These are phyloP conservation scores for Linanthus parryae DNA, from an alignment of 148 eudicot genomes.

Conservation along the genomic window DNA sequence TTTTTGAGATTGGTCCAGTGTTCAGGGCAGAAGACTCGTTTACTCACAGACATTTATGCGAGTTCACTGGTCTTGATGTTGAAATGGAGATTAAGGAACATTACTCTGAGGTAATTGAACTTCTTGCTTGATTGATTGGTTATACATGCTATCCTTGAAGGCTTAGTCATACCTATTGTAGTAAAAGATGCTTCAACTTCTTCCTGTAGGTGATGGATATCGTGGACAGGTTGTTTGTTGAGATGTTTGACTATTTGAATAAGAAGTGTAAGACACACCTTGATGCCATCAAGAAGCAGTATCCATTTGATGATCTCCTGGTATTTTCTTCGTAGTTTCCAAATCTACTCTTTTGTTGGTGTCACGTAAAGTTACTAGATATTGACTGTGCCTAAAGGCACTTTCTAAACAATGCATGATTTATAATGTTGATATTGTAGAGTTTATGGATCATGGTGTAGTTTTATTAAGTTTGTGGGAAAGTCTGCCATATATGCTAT, in stretches of 20 bases:
- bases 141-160: no score
- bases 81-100: slow-evolving; percentile 95
- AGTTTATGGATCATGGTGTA: neutral
- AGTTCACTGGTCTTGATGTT: slow-evolving; percentile 92
- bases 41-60: slow-evolving; percentile 90
- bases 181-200: neutral
- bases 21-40: slow-evolving; percentile 94
- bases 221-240: slow-evolving; percentile 71
- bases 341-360: neutral
- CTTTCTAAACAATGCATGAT: neutral
- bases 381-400: no score
- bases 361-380: no score
- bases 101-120: slow-evolving; percentile 92
- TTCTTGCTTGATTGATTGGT: no score
- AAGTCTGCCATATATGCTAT: no score
- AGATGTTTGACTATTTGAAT: slow-evolving; percentile 69
- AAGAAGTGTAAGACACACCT: slow-evolving; percentile 57
- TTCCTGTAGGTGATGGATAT: slow-evolving; percentile 85
- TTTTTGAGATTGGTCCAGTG: slow-evolving; percentile 89
- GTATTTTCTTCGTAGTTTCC: slow-evolving; percentile 18
- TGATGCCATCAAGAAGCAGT: slow-evolving; percentile 73
- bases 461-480: no score
- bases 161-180: no score
- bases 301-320: slow-evolving; percentile 70
- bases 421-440: neutral